phyloP scores from a whole-genome alignment of 495 filamentous ascomycete species.

The Xylaria grammica region DNA sequence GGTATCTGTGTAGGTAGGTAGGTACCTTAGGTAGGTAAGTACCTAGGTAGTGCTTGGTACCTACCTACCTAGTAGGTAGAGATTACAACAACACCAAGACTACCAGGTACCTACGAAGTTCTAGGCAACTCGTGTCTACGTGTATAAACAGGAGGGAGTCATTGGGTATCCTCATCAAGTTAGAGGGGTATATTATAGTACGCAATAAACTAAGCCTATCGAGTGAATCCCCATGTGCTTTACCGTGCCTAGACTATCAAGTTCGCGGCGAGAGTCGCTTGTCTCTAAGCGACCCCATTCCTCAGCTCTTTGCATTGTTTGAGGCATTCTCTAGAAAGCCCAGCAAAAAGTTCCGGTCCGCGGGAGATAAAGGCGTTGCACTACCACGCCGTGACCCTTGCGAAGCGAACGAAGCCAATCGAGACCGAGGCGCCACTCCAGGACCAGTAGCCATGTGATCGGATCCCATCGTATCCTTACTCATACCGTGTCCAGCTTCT shows the following conservation, averaged over 20 bases:
- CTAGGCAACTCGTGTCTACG: neutral
- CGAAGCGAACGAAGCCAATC: slow-evolving; percentile 49
- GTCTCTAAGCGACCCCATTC: neutral
- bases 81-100: neutral
- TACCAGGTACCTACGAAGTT: neutral
- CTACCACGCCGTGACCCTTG: slow-evolving; percentile 50
- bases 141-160: no score
- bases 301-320: slow-evolving; percentile 26
- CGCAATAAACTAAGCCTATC: slow-evolving; percentile 9
- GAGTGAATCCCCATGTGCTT: no score
- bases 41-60: neutral
- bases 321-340: slow-evolving; percentile 66
- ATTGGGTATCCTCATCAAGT: no score
- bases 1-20: no score
- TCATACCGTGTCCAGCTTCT: slow-evolving; percentile 54
- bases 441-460: slow-evolving; percentile 43
- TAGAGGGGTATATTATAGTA: slow-evolving; percentile 9
- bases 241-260: no score
- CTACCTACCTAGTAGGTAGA: neutral
- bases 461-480: slow-evolving; percentile 38
- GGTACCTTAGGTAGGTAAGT: no score
- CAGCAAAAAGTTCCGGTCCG: slow-evolving; percentile 77
- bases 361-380: slow-evolving; percentile 64
- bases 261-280: no score
- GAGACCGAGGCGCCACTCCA: slow-evolving; percentile 44